These are phyloP conservation scores for Aureobasidium melanogenum DNA, from an alignment of 2,329 filamentous ascomycete species.

Conservation along the genomic window DNA sequence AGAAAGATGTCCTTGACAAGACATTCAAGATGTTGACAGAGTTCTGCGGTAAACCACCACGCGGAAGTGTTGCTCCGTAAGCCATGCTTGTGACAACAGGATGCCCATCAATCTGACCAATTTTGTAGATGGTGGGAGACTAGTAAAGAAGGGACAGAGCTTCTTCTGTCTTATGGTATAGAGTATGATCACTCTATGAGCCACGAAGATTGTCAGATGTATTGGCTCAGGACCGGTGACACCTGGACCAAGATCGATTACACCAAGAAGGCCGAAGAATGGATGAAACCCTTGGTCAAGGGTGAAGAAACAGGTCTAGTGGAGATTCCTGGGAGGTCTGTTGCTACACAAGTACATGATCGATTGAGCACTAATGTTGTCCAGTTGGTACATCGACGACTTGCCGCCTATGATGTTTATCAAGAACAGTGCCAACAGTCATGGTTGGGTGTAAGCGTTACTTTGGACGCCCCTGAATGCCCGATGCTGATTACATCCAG, in stretches of 20 bases:
- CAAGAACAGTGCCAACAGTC: conserved; percentile 55
- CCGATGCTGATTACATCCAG: conserved; percentile 20
- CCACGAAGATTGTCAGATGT: conserved; percentile 51
- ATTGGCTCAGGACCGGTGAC: conserved; percentile 56
- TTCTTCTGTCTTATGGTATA: conserved; percentile 57
- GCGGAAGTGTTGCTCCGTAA: conserved; percentile 59
- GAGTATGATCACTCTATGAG: conserved; percentile 62
- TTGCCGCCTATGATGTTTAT: conserved; percentile 65
- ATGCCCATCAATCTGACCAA: neutral
- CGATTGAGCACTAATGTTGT: neutral
- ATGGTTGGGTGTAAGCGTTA: conserved; percentile 50
- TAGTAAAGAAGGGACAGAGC: conserved; percentile 56
- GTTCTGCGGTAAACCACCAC: conserved; percentile 61
- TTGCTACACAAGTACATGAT: no score
- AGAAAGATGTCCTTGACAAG: conserved; percentile 65
- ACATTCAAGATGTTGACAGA: conserved; percentile 63
- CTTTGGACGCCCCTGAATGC: no score
- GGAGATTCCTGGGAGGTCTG: conserved; percentile 54
- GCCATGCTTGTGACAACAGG: neutral
- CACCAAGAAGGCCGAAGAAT: conserved; percentile 49
- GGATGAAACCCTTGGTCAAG: conserved; percentile 57
- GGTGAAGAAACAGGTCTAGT: conserved; percentile 55
- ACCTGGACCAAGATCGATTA: conserved; percentile 63
- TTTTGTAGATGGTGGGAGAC: conserved; percentile 56
- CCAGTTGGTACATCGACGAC: conserved; percentile 29